phyloP scores from a whole-genome alignment of 2,329 filamentous ascomycete genomes.

The Trichoderma cornu-damae region DNA sequence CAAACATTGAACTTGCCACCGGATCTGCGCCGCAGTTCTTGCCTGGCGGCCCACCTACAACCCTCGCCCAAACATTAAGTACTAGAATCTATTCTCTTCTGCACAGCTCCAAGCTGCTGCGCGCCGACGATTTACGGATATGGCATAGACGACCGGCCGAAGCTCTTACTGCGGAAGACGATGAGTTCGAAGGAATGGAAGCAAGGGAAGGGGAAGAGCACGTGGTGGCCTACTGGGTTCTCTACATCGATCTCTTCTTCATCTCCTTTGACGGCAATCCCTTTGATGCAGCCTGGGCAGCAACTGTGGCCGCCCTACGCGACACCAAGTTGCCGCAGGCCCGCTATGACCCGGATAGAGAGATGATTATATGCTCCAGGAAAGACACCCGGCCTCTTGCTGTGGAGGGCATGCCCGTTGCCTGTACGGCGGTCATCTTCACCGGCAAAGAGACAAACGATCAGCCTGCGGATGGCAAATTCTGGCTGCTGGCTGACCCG shows the following conservation, averaged over 20 bases:
- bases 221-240: slow-evolving; percentile 87
- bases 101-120: slow-evolving; percentile 63
- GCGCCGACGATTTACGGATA: slow-evolving; percentile 66
- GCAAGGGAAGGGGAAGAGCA: slow-evolving; percentile 33
- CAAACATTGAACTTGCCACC: slow-evolving; percentile 88
- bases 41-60: slow-evolving; percentile 74
- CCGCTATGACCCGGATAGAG: slow-evolving; percentile 76
- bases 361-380: slow-evolving; percentile 70
- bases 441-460: slow-evolving; percentile 52
- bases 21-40: slow-evolving; percentile 82
- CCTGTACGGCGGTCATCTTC: slow-evolving; percentile 76
- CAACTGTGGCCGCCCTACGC: slow-evolving; percentile 71
- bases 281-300: slow-evolving; percentile 86
- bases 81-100: slow-evolving; percentile 73
- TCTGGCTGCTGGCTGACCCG: slow-evolving; percentile 81
- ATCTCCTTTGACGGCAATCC: slow-evolving; percentile 88
- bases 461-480: slow-evolving; percentile 41
- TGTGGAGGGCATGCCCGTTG: slow-evolving; percentile 64
- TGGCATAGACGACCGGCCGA: slow-evolving; percentile 54
- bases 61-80: slow-evolving; percentile 77
- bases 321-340: slow-evolving; percentile 74
- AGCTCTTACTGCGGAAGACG: slow-evolving; percentile 43
- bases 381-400: slow-evolving; percentile 51
- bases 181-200: slow-evolving; percentile 37
- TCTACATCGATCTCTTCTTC: slow-evolving; percentile 94